Evolutionary conservation across 2,329 filamentous ascomycete species (phyloP).

Genomic region (Annulohypoxylon truncatum): DNA sequence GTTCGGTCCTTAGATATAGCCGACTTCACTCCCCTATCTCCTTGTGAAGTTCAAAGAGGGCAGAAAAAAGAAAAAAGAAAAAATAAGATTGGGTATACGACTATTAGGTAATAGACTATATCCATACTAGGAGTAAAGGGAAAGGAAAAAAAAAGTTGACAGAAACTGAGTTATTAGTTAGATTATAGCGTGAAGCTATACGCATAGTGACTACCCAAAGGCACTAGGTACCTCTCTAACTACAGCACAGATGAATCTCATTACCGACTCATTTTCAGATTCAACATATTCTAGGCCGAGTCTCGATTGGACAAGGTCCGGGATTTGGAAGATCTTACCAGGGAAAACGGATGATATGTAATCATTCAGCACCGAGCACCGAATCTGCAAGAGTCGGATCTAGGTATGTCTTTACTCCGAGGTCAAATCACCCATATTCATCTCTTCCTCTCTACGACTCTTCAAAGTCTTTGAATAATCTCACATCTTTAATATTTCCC

Average conservation of each 20-base stretch:
- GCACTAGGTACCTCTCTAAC: too few species aligned
- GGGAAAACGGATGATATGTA: not conserved
- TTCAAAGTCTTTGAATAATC: not conserved
- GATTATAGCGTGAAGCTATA: not conserved
- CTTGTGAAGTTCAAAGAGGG: not conserved
- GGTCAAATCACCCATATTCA: not conserved
- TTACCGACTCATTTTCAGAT: not conserved
- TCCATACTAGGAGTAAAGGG: not conserved
- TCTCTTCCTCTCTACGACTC: not conserved
- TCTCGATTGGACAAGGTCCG: not conserved
- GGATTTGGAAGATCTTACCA: conserved; percentile 9
- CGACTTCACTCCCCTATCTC: not conserved
- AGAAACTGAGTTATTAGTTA: not conserved
- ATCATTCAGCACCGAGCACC: conserved; percentile 19
- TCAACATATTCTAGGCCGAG: not conserved
- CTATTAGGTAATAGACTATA: not conserved
- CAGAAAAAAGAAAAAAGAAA: not conserved
- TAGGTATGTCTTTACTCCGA: conserved; percentile 12
- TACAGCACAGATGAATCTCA: not conserved
- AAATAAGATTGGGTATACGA: not conserved
- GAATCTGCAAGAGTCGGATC: not conserved
- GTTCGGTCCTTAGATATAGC: not conserved
- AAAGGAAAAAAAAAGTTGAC: not conserved
- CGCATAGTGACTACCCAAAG: too few species aligned
- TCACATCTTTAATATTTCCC: not conserved